Conservation (phyloP, 352 stramenopile species). For the Pythium scleroteichum region DNA sequence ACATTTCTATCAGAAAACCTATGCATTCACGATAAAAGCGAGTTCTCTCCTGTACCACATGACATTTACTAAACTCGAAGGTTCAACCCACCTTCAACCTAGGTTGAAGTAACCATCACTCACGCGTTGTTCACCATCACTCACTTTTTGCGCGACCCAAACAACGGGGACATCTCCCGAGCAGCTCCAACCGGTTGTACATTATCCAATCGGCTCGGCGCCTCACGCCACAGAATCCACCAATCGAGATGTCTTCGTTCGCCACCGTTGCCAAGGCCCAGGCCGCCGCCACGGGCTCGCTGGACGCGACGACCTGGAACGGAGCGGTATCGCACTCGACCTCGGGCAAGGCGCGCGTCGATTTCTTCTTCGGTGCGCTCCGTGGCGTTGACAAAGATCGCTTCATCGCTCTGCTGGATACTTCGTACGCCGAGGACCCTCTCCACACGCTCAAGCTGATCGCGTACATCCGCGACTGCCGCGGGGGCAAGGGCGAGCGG, state of each 20-base stretch:
- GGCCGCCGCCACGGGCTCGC: neutral
- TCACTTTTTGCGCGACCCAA: neutral
- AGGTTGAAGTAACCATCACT: neutral
- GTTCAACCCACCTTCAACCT: slow-evolving; percentile 24
- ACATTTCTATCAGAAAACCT: too few species aligned
- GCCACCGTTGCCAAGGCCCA: slow-evolving; percentile 26
- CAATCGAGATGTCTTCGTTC: slow-evolving; percentile 18
- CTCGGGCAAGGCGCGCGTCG: slow-evolving; percentile 39
- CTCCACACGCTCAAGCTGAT: slow-evolving; percentile 59
- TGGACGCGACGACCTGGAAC: slow-evolving; percentile 34
- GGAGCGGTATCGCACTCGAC: slow-evolving; percentile 36
- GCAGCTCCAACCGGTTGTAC: neutral
- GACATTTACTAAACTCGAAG: too few species aligned
- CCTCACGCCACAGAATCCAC: neutral
- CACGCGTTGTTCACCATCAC: slow-evolving; percentile 13
- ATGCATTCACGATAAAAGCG: too few species aligned
- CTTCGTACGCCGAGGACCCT: slow-evolving; percentile 45
- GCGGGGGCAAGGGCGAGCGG: slow-evolving; percentile 54
- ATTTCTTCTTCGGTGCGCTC: slow-evolving; percentile 45
- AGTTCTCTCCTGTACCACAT: too few species aligned
- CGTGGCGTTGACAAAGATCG: slow-evolving; percentile 34
- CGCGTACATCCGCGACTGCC: slow-evolving; percentile 51
- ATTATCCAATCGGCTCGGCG: neutral
- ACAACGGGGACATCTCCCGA: neutral
- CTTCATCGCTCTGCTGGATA: slow-evolving; percentile 31